A percentile compares a stretch with the other conserved stretches of the same genome.
Evolutionary conservation across 1,139 yeast genomes (phyloP).

Genomic region (Magnusiomyces tetraspermus): DNA sequence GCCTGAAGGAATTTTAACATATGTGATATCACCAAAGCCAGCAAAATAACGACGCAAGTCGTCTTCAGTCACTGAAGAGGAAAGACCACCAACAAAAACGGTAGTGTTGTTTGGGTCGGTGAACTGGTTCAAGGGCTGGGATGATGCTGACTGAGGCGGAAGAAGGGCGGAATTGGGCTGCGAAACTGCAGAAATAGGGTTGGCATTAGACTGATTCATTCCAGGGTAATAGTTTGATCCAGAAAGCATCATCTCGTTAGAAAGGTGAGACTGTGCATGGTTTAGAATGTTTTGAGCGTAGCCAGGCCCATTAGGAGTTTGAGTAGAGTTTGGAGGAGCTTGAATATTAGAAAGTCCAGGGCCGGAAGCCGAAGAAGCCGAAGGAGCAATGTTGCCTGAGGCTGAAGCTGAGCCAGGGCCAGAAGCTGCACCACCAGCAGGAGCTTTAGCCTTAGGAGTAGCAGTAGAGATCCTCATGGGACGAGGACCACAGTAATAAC

Average conservation of each 20-base stretch:
- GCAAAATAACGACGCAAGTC: conserved; percentile 65
- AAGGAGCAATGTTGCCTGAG: no score
- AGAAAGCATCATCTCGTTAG: no score
- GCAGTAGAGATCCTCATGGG: conserved; percentile 72
- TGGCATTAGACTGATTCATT: no score
- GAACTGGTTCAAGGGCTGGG: conserved; percentile 42
- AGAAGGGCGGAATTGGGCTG: no score
- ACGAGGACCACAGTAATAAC: conserved; percentile 60
- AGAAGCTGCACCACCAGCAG: conserved; percentile 15
- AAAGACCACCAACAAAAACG: conserved; percentile 88
- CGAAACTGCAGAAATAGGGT: background rate
- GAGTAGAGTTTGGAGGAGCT: no score
- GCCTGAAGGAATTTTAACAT: conserved; percentile 83
- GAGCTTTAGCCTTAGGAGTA: conserved; percentile 51
- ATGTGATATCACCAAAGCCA: conserved; percentile 76
- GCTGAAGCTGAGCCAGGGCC: conserved; percentile 13
- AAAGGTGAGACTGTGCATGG: no score
- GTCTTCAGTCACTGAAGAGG: conserved; percentile 65
- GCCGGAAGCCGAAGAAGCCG: no score
- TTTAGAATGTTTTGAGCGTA: no score
- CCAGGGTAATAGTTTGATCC: no score
- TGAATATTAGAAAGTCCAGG: no score
- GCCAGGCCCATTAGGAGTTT: no score
- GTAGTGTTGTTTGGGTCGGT: conserved; percentile 82
- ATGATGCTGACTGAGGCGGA: background rate